A percentile compares a stretch with the other conserved stretches of the same genome.
Conservation (phyloP, 352 stramenopile species). For the Lagenidium sp. region DNA sequence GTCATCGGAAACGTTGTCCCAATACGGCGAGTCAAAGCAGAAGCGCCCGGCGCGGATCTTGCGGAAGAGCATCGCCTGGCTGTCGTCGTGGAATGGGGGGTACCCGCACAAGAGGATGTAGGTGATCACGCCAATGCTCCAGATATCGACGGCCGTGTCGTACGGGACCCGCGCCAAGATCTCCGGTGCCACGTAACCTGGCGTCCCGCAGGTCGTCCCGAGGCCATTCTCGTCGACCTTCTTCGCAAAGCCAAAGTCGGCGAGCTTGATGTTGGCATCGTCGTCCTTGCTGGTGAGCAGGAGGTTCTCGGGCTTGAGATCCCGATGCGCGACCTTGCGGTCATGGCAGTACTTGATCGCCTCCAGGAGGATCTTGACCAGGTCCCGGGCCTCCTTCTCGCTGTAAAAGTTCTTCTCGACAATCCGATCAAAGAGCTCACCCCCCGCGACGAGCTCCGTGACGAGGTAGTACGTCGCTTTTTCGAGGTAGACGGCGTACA, state of each 20-base stretch:
- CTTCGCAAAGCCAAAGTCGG: constrained; percentile 81
- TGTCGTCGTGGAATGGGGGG: constrained; percentile 87
- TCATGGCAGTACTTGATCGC: constrained; percentile 84
- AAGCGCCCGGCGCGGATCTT: constrained; percentile 61
- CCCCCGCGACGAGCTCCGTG: constrained; percentile 91
- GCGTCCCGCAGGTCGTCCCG: constrained; percentile 60
- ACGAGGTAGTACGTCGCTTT: constrained; percentile 95
- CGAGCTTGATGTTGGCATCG: constrained; percentile 76
- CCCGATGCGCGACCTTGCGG: constrained; percentile 86
- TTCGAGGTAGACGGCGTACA: constrained; percentile 89
- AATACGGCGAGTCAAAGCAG: constrained; percentile 68
- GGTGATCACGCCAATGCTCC: constrained; percentile 87
- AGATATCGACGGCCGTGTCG: constrained; percentile 77
- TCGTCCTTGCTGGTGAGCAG: constrained; percentile 71
- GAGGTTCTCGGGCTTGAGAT: constrained; percentile 97
- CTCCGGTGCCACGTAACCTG: constrained; percentile 70
- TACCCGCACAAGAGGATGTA: constrained; percentile 84
- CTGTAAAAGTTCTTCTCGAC: constrained; percentile 85
- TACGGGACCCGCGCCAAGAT: constrained; percentile 69
- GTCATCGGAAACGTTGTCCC: constrained; percentile 55
- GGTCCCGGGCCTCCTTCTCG: constrained; percentile 66
- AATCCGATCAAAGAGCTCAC: constrained; percentile 83
- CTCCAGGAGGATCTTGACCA: constrained; percentile 70
- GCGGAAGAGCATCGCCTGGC: constrained; percentile 80
- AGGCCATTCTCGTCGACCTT: constrained; percentile 49